phyloP scores from a whole-genome alignment of 2,329 filamentous ascomycete genomes.

The Diaporthe ilicicola region DNA sequence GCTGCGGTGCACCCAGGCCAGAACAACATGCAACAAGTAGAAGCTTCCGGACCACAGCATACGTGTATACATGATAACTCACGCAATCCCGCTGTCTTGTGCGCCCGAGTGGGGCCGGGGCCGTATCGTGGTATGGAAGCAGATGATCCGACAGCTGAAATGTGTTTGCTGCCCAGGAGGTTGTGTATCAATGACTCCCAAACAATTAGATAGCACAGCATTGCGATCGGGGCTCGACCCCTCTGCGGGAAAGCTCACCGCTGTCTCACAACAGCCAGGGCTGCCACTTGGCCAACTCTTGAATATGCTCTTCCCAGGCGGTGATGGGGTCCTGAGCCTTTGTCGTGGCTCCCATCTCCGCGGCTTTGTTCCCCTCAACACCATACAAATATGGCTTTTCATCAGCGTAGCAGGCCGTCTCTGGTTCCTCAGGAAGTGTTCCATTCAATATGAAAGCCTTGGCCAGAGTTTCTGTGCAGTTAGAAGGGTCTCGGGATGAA shows the following conservation, averaged over 20 bases:
- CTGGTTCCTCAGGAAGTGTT: conserved; percentile 48
- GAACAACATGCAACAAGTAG: conserved; percentile 19
- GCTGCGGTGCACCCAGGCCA: conserved; percentile 14
- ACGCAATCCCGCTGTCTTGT: conserved; percentile 16
- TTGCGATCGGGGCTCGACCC: not conserved
- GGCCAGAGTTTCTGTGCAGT: conserved; percentile 53
- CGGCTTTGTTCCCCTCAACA: conserved; percentile 33
- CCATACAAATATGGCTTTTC: conserved; percentile 57
- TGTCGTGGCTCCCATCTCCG: not conserved
- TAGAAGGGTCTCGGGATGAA: conserved; percentile 53
- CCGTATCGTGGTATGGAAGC: not conserved
- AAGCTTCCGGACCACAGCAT: conserved; percentile 19
- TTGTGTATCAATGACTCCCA: conserved; percentile 17
- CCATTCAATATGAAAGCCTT: conserved; percentile 52
- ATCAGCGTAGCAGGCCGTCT: conserved; percentile 56
- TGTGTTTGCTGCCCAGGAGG: conserved; percentile 9
- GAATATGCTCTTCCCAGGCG: conserved; percentile 40
- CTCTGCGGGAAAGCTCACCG: not conserved
- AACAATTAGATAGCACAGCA: conserved; percentile 10
- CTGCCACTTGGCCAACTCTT: conserved; percentile 25
- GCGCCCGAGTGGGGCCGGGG: not conserved
- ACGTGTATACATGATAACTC: not conserved
- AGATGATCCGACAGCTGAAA: conserved; percentile 4
- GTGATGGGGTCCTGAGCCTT: conserved; percentile 33
- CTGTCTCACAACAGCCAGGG: conserved; percentile 10